phyloP scores from a whole-genome alignment of 2,329 filamentous ascomycete species.

The Claviceps citrina region DNA sequence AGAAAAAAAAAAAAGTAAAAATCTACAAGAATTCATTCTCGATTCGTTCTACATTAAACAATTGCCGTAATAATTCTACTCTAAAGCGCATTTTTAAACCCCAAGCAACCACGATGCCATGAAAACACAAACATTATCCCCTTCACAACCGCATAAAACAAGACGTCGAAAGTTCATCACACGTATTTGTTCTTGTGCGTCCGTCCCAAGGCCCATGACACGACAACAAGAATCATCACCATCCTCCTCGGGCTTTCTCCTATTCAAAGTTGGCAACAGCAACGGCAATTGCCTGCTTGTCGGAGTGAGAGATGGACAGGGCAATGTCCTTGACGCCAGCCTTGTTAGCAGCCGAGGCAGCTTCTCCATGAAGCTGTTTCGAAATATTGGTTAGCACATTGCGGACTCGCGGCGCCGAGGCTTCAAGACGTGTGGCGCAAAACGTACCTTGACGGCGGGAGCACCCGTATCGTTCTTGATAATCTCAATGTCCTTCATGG shows the following conservation, averaged over 20 bases:
- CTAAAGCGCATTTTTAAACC: background rate
- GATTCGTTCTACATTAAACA: slow-evolving; percentile 4
- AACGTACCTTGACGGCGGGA: slow-evolving; percentile 68
- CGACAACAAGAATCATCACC: too few relatives aligned
- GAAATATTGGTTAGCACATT: background rate
- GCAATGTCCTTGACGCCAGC: slow-evolving; percentile 78
- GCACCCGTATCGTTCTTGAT: slow-evolving; percentile 64
- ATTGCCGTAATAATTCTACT: slow-evolving; percentile 5
- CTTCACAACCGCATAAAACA: background rate
- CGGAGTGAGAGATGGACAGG: slow-evolving; percentile 91
- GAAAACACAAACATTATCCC: background rate
- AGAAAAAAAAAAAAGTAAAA: background rate
- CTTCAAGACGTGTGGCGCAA: too few relatives aligned
- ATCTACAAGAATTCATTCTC: background rate
- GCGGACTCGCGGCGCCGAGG: too few relatives aligned
- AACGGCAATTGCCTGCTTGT: slow-evolving; percentile 85
- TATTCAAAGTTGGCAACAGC: slow-evolving; percentile 66
- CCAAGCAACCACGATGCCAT: background rate
- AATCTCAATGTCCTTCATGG: slow-evolving; percentile 92
- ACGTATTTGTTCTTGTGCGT: too few relatives aligned
- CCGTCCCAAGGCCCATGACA: too few relatives aligned
- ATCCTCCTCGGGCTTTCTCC: background rate
- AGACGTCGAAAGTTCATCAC: background rate
- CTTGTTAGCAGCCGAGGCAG: slow-evolving; percentile 66
- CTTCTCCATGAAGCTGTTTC: slow-evolving; percentile 66